These are phyloP conservation scores for Atkinsonella hypoxylon DNA, from an alignment of 2,329 filamentous ascomycete species.

Conservation along the genomic window DNA sequence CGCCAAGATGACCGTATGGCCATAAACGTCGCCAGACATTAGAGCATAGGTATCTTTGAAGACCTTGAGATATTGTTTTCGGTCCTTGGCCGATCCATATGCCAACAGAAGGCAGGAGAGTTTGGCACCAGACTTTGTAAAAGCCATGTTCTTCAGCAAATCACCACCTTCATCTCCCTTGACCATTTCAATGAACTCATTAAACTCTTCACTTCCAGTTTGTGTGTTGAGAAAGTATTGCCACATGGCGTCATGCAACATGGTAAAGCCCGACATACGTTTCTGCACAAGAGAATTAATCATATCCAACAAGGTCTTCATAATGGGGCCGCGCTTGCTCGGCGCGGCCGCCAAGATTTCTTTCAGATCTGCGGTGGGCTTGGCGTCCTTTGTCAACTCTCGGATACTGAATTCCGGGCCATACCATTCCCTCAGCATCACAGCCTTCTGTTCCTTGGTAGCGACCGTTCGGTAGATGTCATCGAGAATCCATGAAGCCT, in stretches of 20 bases:
- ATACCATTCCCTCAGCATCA: conserved; percentile 88
- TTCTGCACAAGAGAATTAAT: conserved; percentile 93
- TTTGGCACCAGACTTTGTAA: conserved; percentile 78
- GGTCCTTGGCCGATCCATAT: conserved; percentile 80
- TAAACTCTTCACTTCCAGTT: conserved; percentile 67
- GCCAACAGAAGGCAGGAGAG: conserved; percentile 74
- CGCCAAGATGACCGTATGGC: conserved; percentile 69
- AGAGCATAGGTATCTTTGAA: conserved; percentile 83
- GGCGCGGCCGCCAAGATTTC: conserved; percentile 65
- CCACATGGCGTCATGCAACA: conserved; percentile 96
- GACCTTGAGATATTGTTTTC: conserved; percentile 74
- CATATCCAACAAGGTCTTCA: conserved; percentile 73
- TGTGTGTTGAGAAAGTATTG: conserved; percentile 84
- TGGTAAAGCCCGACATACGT: conserved; percentile 91
- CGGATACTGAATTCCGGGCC: conserved; percentile 84
- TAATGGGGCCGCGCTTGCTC: conserved; percentile 76
- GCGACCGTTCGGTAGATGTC: conserved; percentile 89
- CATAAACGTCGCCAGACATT: conserved; percentile 71
- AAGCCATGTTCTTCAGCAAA: conserved; percentile 87
- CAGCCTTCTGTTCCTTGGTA: conserved; percentile 73
- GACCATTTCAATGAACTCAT: conserved; percentile 78
- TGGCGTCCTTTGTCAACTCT: conserved; percentile 42
- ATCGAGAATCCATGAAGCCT: conserved; percentile 95
- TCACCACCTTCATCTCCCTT: conserved; percentile 89
- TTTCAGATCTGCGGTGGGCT: conserved; percentile 55